Conservation (phyloP, 306 rosid genomes). For the Acmispon strigosus region DNA sequence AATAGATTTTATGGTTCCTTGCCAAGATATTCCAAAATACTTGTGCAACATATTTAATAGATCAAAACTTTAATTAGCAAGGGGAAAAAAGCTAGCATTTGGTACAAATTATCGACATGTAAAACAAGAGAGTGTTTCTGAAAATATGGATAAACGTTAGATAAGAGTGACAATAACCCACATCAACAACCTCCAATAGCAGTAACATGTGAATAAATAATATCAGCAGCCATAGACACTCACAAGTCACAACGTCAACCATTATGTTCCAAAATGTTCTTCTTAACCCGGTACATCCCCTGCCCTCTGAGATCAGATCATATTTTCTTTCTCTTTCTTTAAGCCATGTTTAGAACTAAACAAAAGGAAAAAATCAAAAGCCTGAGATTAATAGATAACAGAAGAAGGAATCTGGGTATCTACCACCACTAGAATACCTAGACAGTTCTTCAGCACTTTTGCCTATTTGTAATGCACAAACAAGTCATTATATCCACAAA, state of each 20-base stretch:
- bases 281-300: not conserved
- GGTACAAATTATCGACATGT: too few species aligned
- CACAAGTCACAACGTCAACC: not conserved
- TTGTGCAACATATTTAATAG: too few species aligned
- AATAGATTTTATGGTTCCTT: too few species aligned
- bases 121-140: too few species aligned
- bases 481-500: constrained; percentile 32
- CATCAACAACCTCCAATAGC: not conserved
- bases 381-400: too few species aligned
- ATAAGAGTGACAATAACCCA: not conserved
- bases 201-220: not conserved
- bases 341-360: not conserved
- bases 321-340: not conserved
- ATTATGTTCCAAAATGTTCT: not conserved
- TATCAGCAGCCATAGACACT: not conserved
- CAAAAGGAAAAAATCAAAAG: not conserved
- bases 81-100: too few species aligned
- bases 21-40: too few species aligned
- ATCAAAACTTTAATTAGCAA: too few species aligned
- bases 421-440: constrained; percentile 6
- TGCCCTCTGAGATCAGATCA: not conserved
- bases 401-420: not conserved
- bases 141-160: too few species aligned
- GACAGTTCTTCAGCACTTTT: constrained; percentile 1
- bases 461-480: constrained; percentile 23